Conservation (phyloP, 345 rosid species). For the Heritiera littoralis region DNA sequence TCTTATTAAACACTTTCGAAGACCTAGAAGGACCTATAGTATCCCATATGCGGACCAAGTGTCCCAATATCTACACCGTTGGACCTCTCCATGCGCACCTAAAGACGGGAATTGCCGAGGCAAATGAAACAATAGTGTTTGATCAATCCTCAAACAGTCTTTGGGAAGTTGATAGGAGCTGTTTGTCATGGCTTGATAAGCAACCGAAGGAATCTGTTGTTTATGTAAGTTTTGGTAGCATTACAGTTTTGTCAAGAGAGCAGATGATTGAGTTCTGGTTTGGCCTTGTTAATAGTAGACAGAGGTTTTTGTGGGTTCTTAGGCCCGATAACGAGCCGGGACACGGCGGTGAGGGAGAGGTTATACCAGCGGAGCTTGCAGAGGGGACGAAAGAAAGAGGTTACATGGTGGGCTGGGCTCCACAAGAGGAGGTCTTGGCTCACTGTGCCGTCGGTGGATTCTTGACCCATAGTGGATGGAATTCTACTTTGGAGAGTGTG, state of each 20-base stretch:
- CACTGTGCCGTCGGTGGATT: constrained; percentile 63
- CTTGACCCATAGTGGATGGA: constrained; percentile 75
- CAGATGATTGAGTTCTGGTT: constrained; percentile 46
- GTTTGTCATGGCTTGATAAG: constrained; percentile 51
- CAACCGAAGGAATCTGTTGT: constrained; percentile 45
- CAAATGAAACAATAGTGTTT: background rate
- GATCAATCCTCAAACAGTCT: constrained; percentile 30
- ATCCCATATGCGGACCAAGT: constrained; percentile 39
- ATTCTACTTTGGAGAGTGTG: constrained; percentile 73
- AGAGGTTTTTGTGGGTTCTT: constrained; percentile 54
- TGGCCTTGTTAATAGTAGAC: constrained; percentile 38
- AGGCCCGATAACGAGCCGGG: constrained; percentile 28
- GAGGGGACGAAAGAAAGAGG: constrained; percentile 39
- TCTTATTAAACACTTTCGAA: constrained; percentile 67
- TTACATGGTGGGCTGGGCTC: constrained; percentile 47
- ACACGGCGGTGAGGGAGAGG: constrained; percentile 9
- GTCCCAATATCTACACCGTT: constrained; percentile 47
- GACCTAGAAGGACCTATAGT: constrained; percentile 59
- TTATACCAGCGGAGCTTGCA: constrained; percentile 27
- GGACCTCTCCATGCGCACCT: constrained; percentile 57
- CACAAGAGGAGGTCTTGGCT: constrained; percentile 43
- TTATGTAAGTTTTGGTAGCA: constrained; percentile 57
- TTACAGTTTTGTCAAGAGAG: constrained; percentile 25
- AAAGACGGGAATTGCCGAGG: constrained; percentile 22
- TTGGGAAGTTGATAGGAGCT: constrained; percentile 42